Conservation (phyloP, 495 filamentous ascomycete genomes). For the Tuber brumale region DNA sequence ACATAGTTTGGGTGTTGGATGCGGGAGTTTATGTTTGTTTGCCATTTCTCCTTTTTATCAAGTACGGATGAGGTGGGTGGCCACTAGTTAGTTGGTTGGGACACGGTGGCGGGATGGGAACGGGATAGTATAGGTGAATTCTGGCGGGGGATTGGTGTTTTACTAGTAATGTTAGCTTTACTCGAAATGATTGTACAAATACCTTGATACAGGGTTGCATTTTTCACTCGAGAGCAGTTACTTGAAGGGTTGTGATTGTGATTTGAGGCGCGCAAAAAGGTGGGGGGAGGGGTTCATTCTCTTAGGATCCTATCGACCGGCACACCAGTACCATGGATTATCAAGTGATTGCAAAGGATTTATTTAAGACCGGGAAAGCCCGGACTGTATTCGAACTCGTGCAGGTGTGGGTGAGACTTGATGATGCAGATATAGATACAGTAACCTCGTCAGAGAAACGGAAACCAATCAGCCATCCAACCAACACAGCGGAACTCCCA, state of each 20-base stretch:
- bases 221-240: neutral
- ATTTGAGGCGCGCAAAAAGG: neutral
- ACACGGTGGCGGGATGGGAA: neutral
- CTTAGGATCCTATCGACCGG: neutral
- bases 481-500: neutral
- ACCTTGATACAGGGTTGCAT: neutral
- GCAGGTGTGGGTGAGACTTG: neutral
- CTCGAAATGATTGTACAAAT: neutral
- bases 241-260: neutral
- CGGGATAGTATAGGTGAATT: neutral
- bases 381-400: neutral
- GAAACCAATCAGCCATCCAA: neutral
- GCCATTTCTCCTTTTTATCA: neutral
- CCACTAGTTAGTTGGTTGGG: neutral
- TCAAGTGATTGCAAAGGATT: neutral
- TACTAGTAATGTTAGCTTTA: neutral
- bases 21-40: neutral
- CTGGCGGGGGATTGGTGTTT: neutral
- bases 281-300: neutral
- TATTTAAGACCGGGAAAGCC: neutral
- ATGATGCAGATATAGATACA: neutral
- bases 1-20: constrained; percentile 1
- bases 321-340: neutral
- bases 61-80: neutral
- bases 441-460: neutral